These are phyloP conservation scores for Bertia moriformis DNA, from an alignment of 2,329 filamentous ascomycete genomes.

Conservation along the genomic window DNA sequence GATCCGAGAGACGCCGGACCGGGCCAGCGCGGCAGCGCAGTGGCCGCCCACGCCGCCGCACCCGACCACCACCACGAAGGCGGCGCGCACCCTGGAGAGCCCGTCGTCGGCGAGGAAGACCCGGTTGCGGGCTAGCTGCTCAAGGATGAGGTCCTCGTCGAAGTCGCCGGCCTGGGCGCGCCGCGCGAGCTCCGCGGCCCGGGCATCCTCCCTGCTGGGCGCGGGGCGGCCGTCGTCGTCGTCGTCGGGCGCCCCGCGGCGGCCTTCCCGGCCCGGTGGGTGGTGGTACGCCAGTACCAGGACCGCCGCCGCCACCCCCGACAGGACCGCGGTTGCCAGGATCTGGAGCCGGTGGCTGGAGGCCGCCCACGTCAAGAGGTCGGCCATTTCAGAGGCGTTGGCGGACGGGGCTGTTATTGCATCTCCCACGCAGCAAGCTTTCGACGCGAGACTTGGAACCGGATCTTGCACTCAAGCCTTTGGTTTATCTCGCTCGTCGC, in stretches of 20 bases:
- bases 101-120: conserved; percentile 79
- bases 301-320: conserved; percentile 42
- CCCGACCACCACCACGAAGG: conserved; percentile 81
- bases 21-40: conserved; percentile 68
- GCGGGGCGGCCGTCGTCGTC: conserved; percentile 11
- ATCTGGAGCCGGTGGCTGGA: conserved; percentile 42
- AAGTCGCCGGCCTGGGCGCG: conserved; percentile 50
- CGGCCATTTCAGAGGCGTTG: too few relatives aligned
- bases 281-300: too few relatives aligned
- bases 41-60: conserved; percentile 93
- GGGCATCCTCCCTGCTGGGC: conserved; percentile 47
- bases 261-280: too few relatives aligned
- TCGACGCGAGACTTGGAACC: too few relatives aligned
- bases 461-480: too few relatives aligned
- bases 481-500: too few relatives aligned
- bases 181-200: conserved; percentile 40
- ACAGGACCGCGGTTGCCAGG: conserved; percentile 54
- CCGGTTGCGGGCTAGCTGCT: conserved; percentile 84
- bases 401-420: too few relatives aligned
- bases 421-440: too few relatives aligned
- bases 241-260: too few relatives aligned
- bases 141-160: conserved; percentile 71
- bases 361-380: conserved; percentile 25
- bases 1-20: conserved; percentile 77
- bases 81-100: conserved; percentile 62